These are phyloP conservation scores for Penstemon davidsonii DNA, from an alignment of 257 asterid species.

Conservation along the genomic window DNA sequence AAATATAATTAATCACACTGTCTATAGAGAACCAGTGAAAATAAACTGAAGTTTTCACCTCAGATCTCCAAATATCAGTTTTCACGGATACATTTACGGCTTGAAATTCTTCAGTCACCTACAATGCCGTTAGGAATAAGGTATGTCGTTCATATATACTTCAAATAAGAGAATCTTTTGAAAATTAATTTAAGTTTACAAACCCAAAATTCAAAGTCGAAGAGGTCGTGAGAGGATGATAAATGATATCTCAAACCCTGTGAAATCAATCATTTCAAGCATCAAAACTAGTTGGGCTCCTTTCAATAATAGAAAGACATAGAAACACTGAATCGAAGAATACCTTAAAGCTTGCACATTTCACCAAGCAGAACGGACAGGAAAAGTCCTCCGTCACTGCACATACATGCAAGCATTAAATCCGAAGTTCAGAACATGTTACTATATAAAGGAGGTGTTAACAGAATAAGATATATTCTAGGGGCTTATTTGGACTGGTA, in stretches of 20 bases:
- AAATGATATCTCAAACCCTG: slow-evolving; percentile 95
- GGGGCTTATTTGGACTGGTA: too few species aligned
- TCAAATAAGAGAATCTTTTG: background rate
- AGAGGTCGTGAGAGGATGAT: slow-evolving; percentile 78
- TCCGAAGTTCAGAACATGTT: slow-evolving; percentile 18
- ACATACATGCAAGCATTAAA: slow-evolving; percentile 27
- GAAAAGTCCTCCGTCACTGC: slow-evolving; percentile 98
- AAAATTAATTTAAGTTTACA: slow-evolving; percentile 41
- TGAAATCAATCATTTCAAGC: slow-evolving; percentile 29
- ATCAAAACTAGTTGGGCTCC: slow-evolving; percentile 27
- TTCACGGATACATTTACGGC: slow-evolving; percentile 91
- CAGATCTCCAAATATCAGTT: slow-evolving; percentile 83
- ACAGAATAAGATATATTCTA: background rate
- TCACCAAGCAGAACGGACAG: slow-evolving; percentile 98
- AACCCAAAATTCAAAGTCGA: slow-evolving; percentile 98
- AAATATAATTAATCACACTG: slow-evolving; percentile 23
- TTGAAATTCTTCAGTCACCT: slow-evolving; percentile 94
- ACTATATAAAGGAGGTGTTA: slow-evolving; percentile 13
- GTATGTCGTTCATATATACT: slow-evolving; percentile 17
- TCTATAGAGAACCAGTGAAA: slow-evolving; percentile 15
- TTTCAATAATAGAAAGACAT: slow-evolving; percentile 17
- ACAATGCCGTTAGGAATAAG: slow-evolving; percentile 23
- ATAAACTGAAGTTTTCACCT: slow-evolving; percentile 53
- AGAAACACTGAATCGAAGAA: slow-evolving; percentile 26
- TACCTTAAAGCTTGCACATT: slow-evolving; percentile 96